Evolutionary conservation across 2,329 filamentous ascomycete genomes (phyloP).

Genomic region (Blastomyces silverae): DNA sequence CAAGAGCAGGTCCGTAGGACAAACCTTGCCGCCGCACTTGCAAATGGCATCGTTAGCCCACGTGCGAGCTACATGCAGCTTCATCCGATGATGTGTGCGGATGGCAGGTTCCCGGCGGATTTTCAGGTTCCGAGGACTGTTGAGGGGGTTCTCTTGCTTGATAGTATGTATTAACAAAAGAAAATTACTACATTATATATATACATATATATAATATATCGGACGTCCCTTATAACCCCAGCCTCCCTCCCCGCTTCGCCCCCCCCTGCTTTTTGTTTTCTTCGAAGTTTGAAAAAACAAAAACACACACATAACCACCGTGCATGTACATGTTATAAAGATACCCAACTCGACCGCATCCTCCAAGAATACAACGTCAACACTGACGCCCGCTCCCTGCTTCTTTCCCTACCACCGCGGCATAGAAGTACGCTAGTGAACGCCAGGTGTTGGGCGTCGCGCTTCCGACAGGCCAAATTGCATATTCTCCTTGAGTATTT

Average conservation of each 20-base stretch:
- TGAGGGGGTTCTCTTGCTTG: slow-evolving; percentile 23
- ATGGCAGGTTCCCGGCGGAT: slow-evolving; percentile 25
- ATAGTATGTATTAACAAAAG: slow-evolving; percentile 20
- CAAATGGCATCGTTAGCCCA: slow-evolving; percentile 23
- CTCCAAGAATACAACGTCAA: slow-evolving; percentile 25
- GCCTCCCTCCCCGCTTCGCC: not conserved
- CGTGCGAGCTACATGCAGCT: slow-evolving; percentile 22
- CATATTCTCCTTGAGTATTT: slow-evolving; percentile 24
- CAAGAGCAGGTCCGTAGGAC: slow-evolving; percentile 21
- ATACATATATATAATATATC: not conserved
- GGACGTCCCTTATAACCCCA: not conserved
- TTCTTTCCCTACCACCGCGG: not conserved
- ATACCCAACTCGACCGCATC: slow-evolving; percentile 25
- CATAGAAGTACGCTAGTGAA: not conserved
- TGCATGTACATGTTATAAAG: slow-evolving; percentile 13
- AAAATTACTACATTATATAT: not conserved
- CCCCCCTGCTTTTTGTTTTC: not conserved
- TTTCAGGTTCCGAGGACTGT: slow-evolving; percentile 24
- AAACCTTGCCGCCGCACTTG: slow-evolving; percentile 23
- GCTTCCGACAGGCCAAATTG: slow-evolving; percentile 23
- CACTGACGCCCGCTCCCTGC: slow-evolving; percentile 20
- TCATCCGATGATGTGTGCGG: slow-evolving; percentile 24
- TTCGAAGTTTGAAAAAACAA: not conserved
- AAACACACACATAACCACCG: not conserved
- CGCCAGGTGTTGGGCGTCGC: slow-evolving; percentile 2